A percentile compares a stretch with the other conserved stretches of the same genome.
Conservation (phyloP, 2,329 filamentous ascomycete species). For the Tolypocladium guangdongense region DNA sequence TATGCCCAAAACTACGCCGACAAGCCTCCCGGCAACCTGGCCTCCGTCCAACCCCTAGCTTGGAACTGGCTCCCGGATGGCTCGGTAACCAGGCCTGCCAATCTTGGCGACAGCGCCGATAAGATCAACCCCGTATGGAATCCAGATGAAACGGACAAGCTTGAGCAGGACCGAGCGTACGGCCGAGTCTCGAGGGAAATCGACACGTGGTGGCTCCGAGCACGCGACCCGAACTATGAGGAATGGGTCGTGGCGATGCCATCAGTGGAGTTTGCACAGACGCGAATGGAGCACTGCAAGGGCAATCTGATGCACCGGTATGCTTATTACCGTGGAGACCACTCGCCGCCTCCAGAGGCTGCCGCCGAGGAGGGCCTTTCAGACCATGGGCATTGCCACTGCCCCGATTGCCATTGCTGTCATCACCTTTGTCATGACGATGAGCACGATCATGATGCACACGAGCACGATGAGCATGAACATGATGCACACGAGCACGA, state of each 20-base stretch:
- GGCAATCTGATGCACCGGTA: constrained; percentile 48
- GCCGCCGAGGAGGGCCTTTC: constrained; percentile 28
- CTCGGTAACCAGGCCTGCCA: constrained; percentile 16
- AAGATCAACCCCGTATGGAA: constrained; percentile 39
- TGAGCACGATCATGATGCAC: constrained; percentile 15
- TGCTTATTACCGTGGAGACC: constrained; percentile 31
- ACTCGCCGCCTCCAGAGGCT: constrained; percentile 23
- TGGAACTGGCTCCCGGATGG: constrained; percentile 44
- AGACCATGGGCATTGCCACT: constrained; percentile 25
- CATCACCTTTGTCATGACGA: constrained; percentile 13
- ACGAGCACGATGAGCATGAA: constrained; percentile 13
- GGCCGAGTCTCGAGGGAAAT: constrained; percentile 53
- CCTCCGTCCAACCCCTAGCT: constrained; percentile 38
- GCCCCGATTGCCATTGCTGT: constrained; percentile 16
- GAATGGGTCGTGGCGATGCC: constrained; percentile 49
- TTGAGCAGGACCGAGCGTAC: constrained; percentile 47
- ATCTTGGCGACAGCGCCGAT: constrained; percentile 26
- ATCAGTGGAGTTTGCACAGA: constrained; percentile 46
- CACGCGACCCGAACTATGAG: constrained; percentile 48
- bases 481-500: no score
- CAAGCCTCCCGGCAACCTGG: constrained; percentile 37
- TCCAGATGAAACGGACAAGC: constrained; percentile 42
- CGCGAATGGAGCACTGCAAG: constrained; percentile 46
- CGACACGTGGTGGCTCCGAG: constrained; percentile 53
- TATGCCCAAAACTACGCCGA: constrained; percentile 40